Percentiles rank a stretch among this genome's conserved stretches.
These are phyloP conservation scores for Suillus cothurnatus DNA, from an alignment of 768 basidiomycete genomes.

Conservation along the genomic window DNA sequence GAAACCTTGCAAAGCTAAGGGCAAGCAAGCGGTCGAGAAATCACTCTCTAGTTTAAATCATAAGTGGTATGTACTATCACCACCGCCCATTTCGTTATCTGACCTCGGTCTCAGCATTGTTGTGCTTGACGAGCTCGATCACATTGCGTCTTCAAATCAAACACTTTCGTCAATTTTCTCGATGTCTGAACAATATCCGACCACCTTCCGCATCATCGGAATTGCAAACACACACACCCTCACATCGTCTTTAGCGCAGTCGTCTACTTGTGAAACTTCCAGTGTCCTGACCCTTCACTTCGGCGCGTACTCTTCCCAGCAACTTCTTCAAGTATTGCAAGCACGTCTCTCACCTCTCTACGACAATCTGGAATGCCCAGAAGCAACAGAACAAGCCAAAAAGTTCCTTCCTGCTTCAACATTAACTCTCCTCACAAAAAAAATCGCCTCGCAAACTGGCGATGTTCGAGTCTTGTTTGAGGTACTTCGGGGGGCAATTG, in stretches of 20 bases:
- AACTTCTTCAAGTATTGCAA: constrained; percentile 70
- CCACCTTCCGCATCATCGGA: constrained; percentile 69
- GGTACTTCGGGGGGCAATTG: constrained; percentile 79
- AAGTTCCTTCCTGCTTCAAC: constrained; percentile 66
- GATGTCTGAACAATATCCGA: constrained; percentile 55
- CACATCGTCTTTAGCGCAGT: constrained; percentile 49
- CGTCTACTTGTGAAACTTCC: constrained; percentile 38
- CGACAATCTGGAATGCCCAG: constrained; percentile 24
- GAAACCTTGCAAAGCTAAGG: constrained; percentile 46
- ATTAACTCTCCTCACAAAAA: constrained; percentile 73
- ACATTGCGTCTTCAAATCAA: constrained; percentile 65
- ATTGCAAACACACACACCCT: constrained; percentile 92
- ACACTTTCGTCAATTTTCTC: constrained; percentile 66
- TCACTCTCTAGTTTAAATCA: constrained; percentile 43
- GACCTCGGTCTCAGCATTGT: constrained; percentile 53
- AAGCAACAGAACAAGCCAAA: constrained; percentile 34
- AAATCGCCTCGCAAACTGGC: constrained; percentile 79
- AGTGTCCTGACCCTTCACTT: constrained; percentile 74
- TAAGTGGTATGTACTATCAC: constrained; percentile 49
- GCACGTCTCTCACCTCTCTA: constrained; percentile 61
- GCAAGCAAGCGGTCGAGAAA: constrained; percentile 48
- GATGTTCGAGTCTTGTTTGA: constrained; percentile 83
- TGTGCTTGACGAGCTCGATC: constrained; percentile 87
- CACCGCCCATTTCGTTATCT: constrained; percentile 16
- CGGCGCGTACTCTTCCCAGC: constrained; percentile 71